A percentile compares a stretch with the other conserved stretches of the same genome.
Evolutionary conservation across 2,329 filamentous ascomycete species (phyloP).

Genomic region (Aspergillus bombycis): DNA sequence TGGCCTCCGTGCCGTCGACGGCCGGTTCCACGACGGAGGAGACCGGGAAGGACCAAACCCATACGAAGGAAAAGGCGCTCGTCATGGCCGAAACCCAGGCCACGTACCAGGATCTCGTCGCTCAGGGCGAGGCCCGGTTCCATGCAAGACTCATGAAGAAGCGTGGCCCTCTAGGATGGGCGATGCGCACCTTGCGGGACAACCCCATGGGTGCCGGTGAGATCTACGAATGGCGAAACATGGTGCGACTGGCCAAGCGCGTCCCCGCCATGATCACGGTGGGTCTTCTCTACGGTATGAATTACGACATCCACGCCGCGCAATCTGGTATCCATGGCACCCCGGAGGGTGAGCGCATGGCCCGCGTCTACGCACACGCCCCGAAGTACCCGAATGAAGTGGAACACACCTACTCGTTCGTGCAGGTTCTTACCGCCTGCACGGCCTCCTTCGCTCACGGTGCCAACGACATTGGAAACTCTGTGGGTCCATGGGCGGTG

Average conservation of each 20-base stretch:
- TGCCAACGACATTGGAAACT: constrained; percentile 76
- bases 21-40: not conserved
- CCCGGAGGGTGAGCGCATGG: constrained; percentile 73
- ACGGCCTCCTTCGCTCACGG: constrained; percentile 64
- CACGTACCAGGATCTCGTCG: constrained; percentile 66
- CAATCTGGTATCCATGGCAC: constrained; percentile 72
- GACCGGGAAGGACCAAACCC: constrained; percentile 24
- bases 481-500: constrained; percentile 69
- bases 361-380: constrained; percentile 66
- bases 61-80: constrained; percentile 42
- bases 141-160: constrained; percentile 66
- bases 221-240: constrained; percentile 74
- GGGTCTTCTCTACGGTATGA: constrained; percentile 70
- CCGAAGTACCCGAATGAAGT: constrained; percentile 70
- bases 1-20: constrained; percentile 32
- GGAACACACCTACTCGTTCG: constrained; percentile 62
- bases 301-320: constrained; percentile 82
- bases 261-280: constrained; percentile 68
- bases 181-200: constrained; percentile 74
- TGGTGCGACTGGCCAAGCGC: constrained; percentile 65
- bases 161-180: constrained; percentile 76
- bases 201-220: constrained; percentile 73
- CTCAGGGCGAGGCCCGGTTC: constrained; percentile 59
- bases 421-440: constrained; percentile 57
- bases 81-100: constrained; percentile 52